Conservation (phyloP, 257 asterid species). For the Vinca minor region DNA sequence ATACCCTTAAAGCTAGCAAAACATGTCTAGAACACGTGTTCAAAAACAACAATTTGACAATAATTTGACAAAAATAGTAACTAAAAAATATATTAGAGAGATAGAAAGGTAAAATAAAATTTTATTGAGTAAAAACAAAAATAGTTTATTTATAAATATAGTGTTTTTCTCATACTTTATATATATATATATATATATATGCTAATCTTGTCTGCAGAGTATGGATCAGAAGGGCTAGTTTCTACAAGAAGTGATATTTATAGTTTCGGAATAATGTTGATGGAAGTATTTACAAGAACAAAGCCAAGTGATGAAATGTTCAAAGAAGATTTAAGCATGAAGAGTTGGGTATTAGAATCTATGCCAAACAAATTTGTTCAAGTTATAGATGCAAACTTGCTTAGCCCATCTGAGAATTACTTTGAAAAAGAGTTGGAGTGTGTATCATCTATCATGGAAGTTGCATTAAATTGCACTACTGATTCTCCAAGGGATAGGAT, state of each 20-base stretch:
- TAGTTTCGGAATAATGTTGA: conserved; percentile 15
- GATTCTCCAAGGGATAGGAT: conserved; percentile 10
- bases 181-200: background rate
- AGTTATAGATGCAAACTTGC: background rate
- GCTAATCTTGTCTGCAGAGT: background rate
- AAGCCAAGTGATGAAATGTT: conserved; percentile 9
- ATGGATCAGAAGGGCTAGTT: conserved; percentile 15
- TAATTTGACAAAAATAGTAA: no score
- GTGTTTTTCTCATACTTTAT: no score
- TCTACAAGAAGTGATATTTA: conserved; percentile 13
- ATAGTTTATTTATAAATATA: no score
- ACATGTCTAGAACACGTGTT: no score
- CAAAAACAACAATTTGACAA: no score
- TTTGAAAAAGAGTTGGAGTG: conserved; percentile 1
- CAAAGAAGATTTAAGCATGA: conserved; percentile 3
- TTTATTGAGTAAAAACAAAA: no score
- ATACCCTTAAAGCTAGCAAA: no score
- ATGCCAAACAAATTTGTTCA: background rate
- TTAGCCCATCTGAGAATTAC: background rate
- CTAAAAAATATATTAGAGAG: no score
- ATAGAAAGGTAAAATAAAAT: no score
- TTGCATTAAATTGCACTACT: conserved; percentile 8
- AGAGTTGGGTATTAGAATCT: conserved; percentile 4
- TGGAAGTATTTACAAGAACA: conserved; percentile 16
- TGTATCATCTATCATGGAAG: conserved; percentile 6